phyloP scores from a whole-genome alignment of 768 basidiomycete genomes.

The Tubosaeta sp. region DNA sequence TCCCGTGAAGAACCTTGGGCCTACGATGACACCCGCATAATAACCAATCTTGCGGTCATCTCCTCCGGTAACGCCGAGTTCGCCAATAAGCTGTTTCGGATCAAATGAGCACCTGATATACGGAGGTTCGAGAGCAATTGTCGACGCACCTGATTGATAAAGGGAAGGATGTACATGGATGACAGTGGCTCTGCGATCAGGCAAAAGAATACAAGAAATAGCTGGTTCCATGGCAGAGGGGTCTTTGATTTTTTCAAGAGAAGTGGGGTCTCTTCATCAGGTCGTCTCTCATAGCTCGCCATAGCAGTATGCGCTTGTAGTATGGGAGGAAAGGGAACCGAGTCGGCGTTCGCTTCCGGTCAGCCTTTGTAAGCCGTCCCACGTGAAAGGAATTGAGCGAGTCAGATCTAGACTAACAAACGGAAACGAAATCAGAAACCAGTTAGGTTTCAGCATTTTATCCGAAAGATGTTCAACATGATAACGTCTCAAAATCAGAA shows the following conservation, averaged over 20 bases:
- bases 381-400: no score
- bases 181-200: constrained; percentile 54
- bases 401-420: no score
- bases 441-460: no score
- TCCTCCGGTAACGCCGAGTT: constrained; percentile 60
- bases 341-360: background rate
- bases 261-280: constrained; percentile 44
- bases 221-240: constrained; percentile 50
- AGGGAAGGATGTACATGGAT: constrained; percentile 56
- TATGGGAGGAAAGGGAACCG: background rate
- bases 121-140: background rate
- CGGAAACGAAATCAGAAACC: no score
- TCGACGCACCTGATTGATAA: constrained; percentile 50
- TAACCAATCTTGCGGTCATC: constrained; percentile 64
- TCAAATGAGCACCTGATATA: background rate
- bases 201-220: constrained; percentile 43
- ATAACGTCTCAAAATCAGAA: no score
- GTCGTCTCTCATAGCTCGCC: constrained; percentile 39
- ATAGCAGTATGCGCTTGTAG: constrained; percentile 2
- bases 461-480: no score
- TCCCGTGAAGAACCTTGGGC: background rate
- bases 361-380: background rate
- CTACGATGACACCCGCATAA: constrained; percentile 56
- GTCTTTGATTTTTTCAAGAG: constrained; percentile 34
- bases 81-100: constrained; percentile 43